These are phyloP conservation scores for Vaccinium corymbosum DNA, from an alignment of 148 eudicot genomes.

Conservation along the genomic window DNA sequence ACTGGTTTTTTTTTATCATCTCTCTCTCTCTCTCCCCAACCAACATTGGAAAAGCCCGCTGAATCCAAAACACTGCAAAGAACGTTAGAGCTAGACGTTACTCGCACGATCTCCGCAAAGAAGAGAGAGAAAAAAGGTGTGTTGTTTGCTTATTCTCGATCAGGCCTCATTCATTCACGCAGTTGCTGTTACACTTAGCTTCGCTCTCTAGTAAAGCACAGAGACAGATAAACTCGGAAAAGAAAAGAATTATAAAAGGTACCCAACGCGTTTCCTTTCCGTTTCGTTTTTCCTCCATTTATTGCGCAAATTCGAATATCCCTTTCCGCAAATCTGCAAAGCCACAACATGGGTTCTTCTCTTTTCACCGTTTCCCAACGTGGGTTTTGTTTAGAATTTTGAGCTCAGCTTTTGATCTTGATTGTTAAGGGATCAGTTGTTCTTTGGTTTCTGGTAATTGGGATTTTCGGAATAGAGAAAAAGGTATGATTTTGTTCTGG, in stretches of 20 bases:
- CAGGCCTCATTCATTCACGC: slow-evolving; percentile 15
- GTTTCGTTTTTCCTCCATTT: slow-evolving; percentile 15
- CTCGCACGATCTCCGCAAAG: slow-evolving; percentile 32
- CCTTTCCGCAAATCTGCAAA: neutral
- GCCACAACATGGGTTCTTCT: slow-evolving; percentile 2
- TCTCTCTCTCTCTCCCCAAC: neutral
- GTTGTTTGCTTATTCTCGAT: slow-evolving; percentile 1
- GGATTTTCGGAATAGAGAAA: neutral
- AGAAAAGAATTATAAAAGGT: neutral
- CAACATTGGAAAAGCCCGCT: neutral
- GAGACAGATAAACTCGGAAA: neutral
- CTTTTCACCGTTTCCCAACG: slow-evolving; percentile 2
- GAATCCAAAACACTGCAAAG: slow-evolving; percentile 11
- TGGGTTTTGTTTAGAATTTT: slow-evolving; percentile 17
- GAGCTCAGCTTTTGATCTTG: neutral
- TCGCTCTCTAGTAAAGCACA: slow-evolving; percentile 27
- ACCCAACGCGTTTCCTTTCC: slow-evolving; percentile 19
- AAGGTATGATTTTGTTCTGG: slow-evolving; percentile 17
- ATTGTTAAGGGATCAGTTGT: neutral
- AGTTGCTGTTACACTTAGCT: slow-evolving; percentile 19
- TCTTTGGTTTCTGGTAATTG: neutral
- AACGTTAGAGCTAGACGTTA: slow-evolving; percentile 24
- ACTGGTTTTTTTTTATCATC: neutral
- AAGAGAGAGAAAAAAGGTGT: neutral
- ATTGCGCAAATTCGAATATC: neutral